Base-by-base conservation (phyloP, 2,329 filamentous ascomycete species). In the Ascosphaera pollenicola region DNA sequence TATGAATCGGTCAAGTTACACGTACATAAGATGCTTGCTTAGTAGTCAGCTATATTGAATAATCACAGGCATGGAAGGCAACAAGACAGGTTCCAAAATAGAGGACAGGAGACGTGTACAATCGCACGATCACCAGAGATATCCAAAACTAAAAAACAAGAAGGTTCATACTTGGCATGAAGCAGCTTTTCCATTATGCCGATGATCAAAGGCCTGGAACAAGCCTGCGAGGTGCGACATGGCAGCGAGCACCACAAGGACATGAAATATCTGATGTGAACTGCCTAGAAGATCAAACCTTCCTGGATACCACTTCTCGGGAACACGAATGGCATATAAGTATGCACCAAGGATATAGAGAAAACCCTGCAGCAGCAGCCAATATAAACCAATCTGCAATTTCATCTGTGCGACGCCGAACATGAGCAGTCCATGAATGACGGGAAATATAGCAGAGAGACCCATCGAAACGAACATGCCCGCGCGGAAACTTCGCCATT, bases 191-290 rank as follows among this genome's bases (percentile, higher is more conserved):
- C 65, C 57, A 41, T 65, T 69, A 56, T 93, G 84, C 51, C 82
- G 75, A 53, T 80, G 77, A 57, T 93, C 81, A 59, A 94, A 93
- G 3, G 85, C 85, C 56, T 73, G 78, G 21, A 80, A 54, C 59
- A 95, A 68, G 37, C 81, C 85, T 39, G 74, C 75, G 43, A 95
- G 63, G 62, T 98, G 89, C 17, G 78, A 70, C 1, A 70, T 68
- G 0, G 83, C 87, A 0, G 89, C 89, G 43, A 84, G 57, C 13
- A 95, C 64, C 19, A 98, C 85, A 45, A 89, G 68, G 31, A 92
- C 63, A 61, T 98, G 89, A 56, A 98, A 98, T 46, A 98, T 78
- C 60, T 98, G 89, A 58, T 98, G 89, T 16, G 83, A 93, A 53
- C 76, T 84, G 30, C 89, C 87, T 70, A 80, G 80, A 39, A 94